Conservation (phyloP, 768 basidiomycete genomes). For the Tricholoma furcatifolium region DNA sequence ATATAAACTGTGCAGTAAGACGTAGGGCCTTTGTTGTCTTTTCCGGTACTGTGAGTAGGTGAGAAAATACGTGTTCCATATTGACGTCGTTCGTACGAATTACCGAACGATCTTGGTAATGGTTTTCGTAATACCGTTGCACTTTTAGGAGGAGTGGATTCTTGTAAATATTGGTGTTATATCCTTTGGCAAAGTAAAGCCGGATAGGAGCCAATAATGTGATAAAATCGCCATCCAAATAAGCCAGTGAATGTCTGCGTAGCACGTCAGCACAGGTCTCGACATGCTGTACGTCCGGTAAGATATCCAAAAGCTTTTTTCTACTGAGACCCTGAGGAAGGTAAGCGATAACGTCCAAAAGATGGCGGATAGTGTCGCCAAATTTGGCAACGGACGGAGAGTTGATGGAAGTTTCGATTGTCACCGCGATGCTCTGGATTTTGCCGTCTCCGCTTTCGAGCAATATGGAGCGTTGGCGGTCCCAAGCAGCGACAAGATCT, state of each 20-base stretch:
- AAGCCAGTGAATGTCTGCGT: conserved; percentile 11
- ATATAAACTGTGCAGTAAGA: not conserved
- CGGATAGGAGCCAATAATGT: too few species aligned
- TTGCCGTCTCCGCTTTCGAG: conserved; percentile 9
- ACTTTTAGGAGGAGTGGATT: conserved; percentile 1
- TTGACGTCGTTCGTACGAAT: not conserved
- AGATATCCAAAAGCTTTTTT: not conserved
- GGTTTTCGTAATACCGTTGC: not conserved
- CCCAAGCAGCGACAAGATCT: conserved; percentile 2
- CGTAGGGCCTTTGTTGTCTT: not conserved
- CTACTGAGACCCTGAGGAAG: too few species aligned
- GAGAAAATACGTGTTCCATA: too few species aligned
- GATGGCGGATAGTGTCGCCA: not conserved
- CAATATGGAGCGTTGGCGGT: not conserved
- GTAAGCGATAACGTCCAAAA: conserved; percentile 11
- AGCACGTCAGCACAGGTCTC: conserved; percentile 1
- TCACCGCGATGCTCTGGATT: conserved; percentile 9
- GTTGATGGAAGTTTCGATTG: conserved; percentile 12
- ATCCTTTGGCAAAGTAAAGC: too few species aligned
- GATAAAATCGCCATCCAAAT: too few species aligned
- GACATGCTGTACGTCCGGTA: not conserved
- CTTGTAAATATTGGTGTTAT: not conserved
- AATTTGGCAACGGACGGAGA: too few species aligned
- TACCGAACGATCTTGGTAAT: not conserved
- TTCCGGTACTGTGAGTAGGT: not conserved